Conservation (phyloP, 2,329 filamentous ascomycete genomes). For the Fusarium sp. region DNA sequence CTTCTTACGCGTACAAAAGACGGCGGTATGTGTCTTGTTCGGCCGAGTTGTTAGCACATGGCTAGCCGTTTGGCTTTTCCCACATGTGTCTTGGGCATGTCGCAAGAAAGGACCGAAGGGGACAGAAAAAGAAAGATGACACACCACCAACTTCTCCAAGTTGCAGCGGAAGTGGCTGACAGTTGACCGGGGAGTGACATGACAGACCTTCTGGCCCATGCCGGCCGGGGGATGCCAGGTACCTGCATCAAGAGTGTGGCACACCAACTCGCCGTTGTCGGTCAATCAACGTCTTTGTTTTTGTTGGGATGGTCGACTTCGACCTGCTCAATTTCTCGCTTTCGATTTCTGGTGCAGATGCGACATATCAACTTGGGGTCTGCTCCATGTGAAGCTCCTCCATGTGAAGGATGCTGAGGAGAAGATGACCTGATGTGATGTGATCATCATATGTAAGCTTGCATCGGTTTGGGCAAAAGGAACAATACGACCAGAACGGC, state of each 20-base stretch:
- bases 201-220: background rate
- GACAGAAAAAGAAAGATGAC: conserved; percentile 23
- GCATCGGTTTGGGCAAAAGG: conserved; percentile 9
- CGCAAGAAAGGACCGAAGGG: conserved; percentile 15
- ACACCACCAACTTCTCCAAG: conserved; percentile 18
- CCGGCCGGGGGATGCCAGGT: background rate
- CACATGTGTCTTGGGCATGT: conserved; percentile 6
- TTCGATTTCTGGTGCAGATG: conserved; percentile 4
- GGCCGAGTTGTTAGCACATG: conserved; percentile 12
- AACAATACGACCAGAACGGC: conserved; percentile 1
- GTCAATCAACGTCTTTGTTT: background rate
- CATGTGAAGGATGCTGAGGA: conserved; percentile 3
- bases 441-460: conserved; percentile 16
- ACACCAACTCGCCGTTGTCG: conserved; percentile 4
- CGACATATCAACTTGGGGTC: background rate
- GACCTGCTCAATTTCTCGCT: conserved; percentile 1
- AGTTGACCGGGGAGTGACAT: conserved; percentile 6
- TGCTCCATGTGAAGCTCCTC: conserved; percentile 3
- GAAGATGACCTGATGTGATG: conserved; percentile 23
- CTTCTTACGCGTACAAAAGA: background rate
- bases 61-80: background rate
- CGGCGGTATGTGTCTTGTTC: background rate
- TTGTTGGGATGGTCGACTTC: conserved; percentile 1
- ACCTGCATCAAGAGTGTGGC: conserved; percentile 10
- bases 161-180: conserved; percentile 24